Evolutionary conservation across 495 filamentous ascomycete species (phyloP).

Genomic region (Xylaria telfairii): DNA sequence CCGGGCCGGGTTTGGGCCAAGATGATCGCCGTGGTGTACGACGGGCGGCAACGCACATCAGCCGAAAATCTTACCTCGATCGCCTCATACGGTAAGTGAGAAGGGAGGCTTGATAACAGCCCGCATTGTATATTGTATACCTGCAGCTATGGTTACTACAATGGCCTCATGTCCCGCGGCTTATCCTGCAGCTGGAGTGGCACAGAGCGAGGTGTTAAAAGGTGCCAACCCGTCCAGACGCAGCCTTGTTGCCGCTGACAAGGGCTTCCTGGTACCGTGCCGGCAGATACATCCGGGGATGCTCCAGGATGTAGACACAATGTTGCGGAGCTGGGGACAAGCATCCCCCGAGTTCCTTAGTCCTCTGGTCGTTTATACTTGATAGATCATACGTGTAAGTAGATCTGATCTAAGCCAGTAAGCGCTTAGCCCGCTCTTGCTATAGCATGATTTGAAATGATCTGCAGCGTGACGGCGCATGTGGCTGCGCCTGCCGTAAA

Average conservation of each 20-base stretch:
- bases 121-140: background rate
- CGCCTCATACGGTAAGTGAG: background rate
- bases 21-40: background rate
- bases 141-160: background rate
- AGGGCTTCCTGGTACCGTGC: background rate
- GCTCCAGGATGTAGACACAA: background rate
- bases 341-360: background rate
- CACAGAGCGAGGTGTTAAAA: background rate
- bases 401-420: slow-evolving; percentile 5
- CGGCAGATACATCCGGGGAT: background rate
- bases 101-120: background rate
- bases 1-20: background rate
- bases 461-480: background rate
- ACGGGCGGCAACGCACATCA: slow-evolving; percentile 3
- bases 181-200: background rate
- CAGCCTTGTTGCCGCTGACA: background rate
- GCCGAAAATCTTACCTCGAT: background rate
- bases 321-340: background rate
- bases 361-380: background rate
- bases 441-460: slow-evolving; percentile 16
- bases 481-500: background rate
- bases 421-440: background rate
- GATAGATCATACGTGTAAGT: background rate
- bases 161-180: background rate
- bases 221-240: background rate